Base-by-base conservation (phyloP, 805 yeast genomes). In the Ogataea wickerhamii region DNA sequence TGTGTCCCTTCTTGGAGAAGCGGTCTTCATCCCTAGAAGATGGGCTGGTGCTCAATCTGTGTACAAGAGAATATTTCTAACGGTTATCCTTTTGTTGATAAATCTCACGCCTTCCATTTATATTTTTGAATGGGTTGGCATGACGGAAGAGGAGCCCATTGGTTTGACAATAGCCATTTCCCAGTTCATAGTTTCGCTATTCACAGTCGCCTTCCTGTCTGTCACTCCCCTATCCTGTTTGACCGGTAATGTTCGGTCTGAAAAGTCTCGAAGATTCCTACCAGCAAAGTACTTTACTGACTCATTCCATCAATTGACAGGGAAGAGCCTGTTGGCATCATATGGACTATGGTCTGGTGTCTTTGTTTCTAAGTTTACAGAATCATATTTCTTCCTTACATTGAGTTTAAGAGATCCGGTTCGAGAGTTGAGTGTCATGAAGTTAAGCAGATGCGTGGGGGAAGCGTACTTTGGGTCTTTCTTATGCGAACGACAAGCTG, bases 341-440 rank as follows among this genome's bases (percentile, higher is more conserved):
- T 70, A 73, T 54, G 80, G 83, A 0, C 60, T 86, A 41, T 83
- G 94, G 88, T 27, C 74, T 16, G 71, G 76, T 1, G 82, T 86
- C 0, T 83, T 84, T 47, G 46, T 70, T 6, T 78, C 85, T 3
- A 86, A 86, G 53, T 78, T 80, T 47, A 55, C 76, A 17, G 95
- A 86, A 56, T 85, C 94, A 0, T 86, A 86, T 57, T 83, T 82
- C 58, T 86, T 83, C 49, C 63, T 86, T 45, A 80, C 89, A 0
- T 62, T 83, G 34, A 81, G 93, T 3, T 61, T 85, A 39, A 71
- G 78, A 40, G 93, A 82, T 47, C 88, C 94, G 0, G 67, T 85
- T 3, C 64, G 89, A 38, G 91, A 82, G 44, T 64, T 86, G 33
- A 72, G 78, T 20, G 61, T 71, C 2, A 70, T 85, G 68, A 67